Base-by-base conservation (phyloP, 2,329 filamentous ascomycete genomes). In the Podosphaera xanthii region DNA sequence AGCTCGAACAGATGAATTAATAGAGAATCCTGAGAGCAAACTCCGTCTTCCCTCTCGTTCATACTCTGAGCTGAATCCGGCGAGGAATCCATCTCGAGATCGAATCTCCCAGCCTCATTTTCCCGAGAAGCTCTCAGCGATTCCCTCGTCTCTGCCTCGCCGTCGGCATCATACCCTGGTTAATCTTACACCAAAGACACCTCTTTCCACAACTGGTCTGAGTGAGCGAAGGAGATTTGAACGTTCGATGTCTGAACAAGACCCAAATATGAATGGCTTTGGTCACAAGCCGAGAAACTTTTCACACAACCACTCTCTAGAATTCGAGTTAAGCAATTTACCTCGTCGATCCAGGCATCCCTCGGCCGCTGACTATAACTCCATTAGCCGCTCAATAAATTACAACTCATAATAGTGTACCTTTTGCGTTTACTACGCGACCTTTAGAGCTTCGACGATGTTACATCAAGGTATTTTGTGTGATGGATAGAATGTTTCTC, bases 31-130 rank as follows among this genome's bases (percentile, higher is more conserved):
- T 0, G 75, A 77, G 30, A 61, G 67, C n/a, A 71, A 73, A 38
- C 74, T 77, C 62, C 75, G 77, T n/a, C 73, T 76, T 2, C 78
- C 79, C 0, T 82, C 80, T 3, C 73, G 81, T 33, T 79, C 79
- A 3, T 70, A 72, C 42, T 82, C 79, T 0, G 81, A 84, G n/a
- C 61, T 72, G 76, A 58, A 74, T 62, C 65, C 69, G 62, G 61
- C 71, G 64, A 62, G 65, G 65, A 60, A 65, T 62, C 59, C 67
- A 22, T 65, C 69, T 2, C 72, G 74, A 50, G 74, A 76, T 38
- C 33, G 35, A 38, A 22, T 12, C 9, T 9, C 34, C n/a, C 69
- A 75, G 40, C 65, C 70, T 44, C 67, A 69, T 12, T 62, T 70
- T 22, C 67, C 71, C 10, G 69, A 72, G 35, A 65, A 71, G 38